Percentiles rank a stretch among this genome's conserved stretches.
phyloP scores from a whole-genome alignment of 768 basidiomycete genomes.

The Boletellus emodensis region DNA sequence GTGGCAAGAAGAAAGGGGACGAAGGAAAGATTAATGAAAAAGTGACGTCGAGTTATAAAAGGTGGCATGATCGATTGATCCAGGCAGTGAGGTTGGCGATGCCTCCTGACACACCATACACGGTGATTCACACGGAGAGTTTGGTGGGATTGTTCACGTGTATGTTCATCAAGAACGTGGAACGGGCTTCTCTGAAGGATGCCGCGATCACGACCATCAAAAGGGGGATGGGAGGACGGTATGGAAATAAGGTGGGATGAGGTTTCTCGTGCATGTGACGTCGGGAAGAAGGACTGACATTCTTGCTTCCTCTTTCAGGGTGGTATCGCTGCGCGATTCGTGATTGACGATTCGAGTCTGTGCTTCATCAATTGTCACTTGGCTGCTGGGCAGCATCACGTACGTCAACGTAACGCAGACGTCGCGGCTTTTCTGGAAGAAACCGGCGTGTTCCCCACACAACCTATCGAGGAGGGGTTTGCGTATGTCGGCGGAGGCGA shows the following conservation, averaged over 20 bases:
- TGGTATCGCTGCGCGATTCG: constrained; percentile 83
- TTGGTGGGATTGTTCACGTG: constrained; percentile 84
- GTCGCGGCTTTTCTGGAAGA: constrained; percentile 85
- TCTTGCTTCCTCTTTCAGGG: constrained; percentile 47
- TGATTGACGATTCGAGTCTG: constrained; percentile 87
- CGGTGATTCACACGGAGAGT: constrained; percentile 80
- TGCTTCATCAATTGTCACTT: constrained; percentile 98
- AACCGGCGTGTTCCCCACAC: constrained; percentile 56
- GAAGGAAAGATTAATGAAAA: constrained; percentile 61
- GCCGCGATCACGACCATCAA: constrained; percentile 79
- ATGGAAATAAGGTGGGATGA: constrained; percentile 85
- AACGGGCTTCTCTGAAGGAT: constrained; percentile 59
- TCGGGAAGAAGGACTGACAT: background rate
- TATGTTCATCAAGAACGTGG: constrained; percentile 66
- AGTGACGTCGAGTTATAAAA: constrained; percentile 81
- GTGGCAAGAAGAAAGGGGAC: constrained; percentile 59
- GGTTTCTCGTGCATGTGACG: background rate
- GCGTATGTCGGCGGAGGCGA: constrained; percentile 89
- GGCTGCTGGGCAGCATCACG: constrained; percentile 88
- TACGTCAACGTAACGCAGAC: constrained; percentile 82
- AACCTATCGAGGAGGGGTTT: constrained; percentile 48
- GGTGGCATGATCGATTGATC: constrained; percentile 82
- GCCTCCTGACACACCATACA: constrained; percentile 72
- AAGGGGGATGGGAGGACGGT: constrained; percentile 86
- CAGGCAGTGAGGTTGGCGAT: constrained; percentile 70